Conservation (phyloP, 306 rosid genomes). For the Trifolium dubium region DNA sequence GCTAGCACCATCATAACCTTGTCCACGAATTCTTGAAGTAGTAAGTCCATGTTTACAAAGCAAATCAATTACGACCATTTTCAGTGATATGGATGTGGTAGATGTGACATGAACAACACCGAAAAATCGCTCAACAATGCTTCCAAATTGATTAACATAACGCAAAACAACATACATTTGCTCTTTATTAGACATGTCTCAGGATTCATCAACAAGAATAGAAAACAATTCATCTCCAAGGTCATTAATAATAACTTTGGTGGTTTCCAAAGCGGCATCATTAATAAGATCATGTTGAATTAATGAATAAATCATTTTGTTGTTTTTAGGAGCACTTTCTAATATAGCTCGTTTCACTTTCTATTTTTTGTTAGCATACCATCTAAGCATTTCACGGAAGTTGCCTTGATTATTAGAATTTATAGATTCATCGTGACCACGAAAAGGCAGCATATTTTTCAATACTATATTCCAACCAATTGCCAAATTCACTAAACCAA, state of each 20-base stretch:
- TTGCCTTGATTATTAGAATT: too few relatives aligned
- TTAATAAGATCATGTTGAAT: background rate
- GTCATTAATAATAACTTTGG: background rate
- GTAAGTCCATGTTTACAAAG: background rate
- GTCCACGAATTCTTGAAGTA: background rate
- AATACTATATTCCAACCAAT: too few relatives aligned
- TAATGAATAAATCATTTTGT: too few relatives aligned
- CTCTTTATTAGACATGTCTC: too few relatives aligned
- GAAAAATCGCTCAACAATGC: background rate
- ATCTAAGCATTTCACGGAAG: too few relatives aligned
- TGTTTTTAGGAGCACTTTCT: background rate
- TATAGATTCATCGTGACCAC: too few relatives aligned
- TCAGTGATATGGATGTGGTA: background rate
- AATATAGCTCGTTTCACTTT: too few relatives aligned
- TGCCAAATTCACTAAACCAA: too few relatives aligned
- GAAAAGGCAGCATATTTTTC: too few relatives aligned
- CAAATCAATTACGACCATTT: background rate
- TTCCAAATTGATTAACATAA: too few relatives aligned
- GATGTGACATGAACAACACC: constrained; percentile 12
- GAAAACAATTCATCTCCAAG: background rate
- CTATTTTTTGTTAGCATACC: too few relatives aligned
- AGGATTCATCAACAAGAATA: background rate
- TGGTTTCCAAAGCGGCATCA: background rate
- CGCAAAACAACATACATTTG: too few relatives aligned
- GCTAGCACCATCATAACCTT: background rate